Base-by-base conservation (phyloP, 148 eudicot species). In the Chenopodium suecicum region DNA sequence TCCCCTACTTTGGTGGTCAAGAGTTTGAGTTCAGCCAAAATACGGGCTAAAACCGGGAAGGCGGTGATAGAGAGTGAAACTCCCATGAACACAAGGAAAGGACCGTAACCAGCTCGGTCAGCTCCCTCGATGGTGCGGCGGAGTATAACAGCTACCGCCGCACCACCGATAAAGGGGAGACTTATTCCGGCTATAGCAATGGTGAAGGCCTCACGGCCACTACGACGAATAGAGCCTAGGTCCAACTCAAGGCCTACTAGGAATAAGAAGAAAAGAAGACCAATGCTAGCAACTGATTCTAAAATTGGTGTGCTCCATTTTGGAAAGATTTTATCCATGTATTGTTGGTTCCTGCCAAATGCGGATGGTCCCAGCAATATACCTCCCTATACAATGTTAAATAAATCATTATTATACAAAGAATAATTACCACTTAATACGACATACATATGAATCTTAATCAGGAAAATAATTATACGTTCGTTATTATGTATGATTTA, bases 61-160 rank as follows among this genome's bases (percentile, higher is more conserved):
- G 93, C 90, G 1, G 93, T 87, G 69, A 86, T 86, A 11, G 95
- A 85, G 6, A 90, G 88, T 29, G 95, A 87, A 23, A 89, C 88
- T 1, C 87, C 88, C 83, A 89, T 85, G 82, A 88, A 92, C 72
- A 90, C 85, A 4, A 90, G 71, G 84, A 76, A 87, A 7, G 85
- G 85, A 17, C 46, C 87, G 32, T 63, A 76, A 7, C 66, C 63
- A 2, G 83, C 85, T 1, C 70, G 20, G 20, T 82, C 76, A 22
- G 83, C 70, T 1, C 85, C 85, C 2, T 74, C 77, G 23, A 87
- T 67, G 19, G 78, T 25, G 1, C 60, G 64, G 0, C 82, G 65
- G 66, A 90, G 70, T 0, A 88, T 32, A 41, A 87, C 71, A 32
- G 86, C 87, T 0, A 86, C 25, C 0, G 85, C 86, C 1, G 87